Evolutionary conservation across 495 filamentous ascomycete genomes (phyloP), one percentile per base, ranked within the genome.

Genomic region (Hyaloscypha finlandica): DNA sequence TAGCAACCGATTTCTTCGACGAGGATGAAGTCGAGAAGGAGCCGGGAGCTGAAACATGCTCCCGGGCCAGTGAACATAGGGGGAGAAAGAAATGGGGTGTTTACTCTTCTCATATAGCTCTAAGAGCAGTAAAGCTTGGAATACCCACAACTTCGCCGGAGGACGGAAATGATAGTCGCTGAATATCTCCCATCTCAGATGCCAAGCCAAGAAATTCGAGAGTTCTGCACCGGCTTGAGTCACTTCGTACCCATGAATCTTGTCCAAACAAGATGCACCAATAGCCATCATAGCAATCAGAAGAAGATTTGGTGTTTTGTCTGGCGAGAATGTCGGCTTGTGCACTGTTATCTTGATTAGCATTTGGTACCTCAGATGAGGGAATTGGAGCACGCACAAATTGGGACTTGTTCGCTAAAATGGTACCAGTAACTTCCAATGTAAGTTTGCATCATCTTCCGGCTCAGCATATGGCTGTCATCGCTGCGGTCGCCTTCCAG

Each of bases 121-220:
- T 53, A 99, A 82, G 8, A 99, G 81, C 16, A 99, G 76, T 51
- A 98, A 80, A 0, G 95, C 90, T 75, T 99, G 95, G 77, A 98
- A 97, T 22, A 97, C 86, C 95, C 95, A 99, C n/a, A 99, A 82
- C 77, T 96, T 95, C 19, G 95, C 95, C 4, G 95, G 94, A 8
- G 95, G 94, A n/a, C 90, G 82, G 77, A 94, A 97, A 76, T 96
- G 93, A 31, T 85, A 83, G 75, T 97, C 90, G 80, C 90, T 93
- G 73, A 98, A 97, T 14, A 80, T 79, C 62, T 73, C 70, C 90
- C 94, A 97, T 33, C 95, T 85, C 12, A 98, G 78, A 80, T 96
- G 92, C 90, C 91, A 94, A 3, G 92, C 91, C 42, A 97, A 80
- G 74, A 97, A 95, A 74, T 90, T 91, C 51, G 93, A 90, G 32